Base-by-base conservation (phyloP, 2,329 filamentous ascomycete species). In the Verticillium longisporum region DNA sequence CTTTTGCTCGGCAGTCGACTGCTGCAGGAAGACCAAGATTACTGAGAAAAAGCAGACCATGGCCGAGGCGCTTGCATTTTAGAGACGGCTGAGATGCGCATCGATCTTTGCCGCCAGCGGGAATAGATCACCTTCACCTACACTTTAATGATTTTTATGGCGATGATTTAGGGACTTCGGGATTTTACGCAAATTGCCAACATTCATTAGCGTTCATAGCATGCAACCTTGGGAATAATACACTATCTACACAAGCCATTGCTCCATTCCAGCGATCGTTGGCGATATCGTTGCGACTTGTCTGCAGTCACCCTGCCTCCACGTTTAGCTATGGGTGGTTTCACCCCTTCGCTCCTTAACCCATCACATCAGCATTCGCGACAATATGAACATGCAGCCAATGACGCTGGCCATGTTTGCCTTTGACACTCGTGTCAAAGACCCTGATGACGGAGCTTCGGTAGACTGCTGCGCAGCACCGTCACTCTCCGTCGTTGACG, bases 1-100 rank as follows among this genome's bases (percentile, higher is more conserved):
- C 34, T 74, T 77, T 60, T 77, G 75, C 63, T 71, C 71, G 0
- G 67, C 68, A 0, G 68, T 76, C 7, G 73, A 75, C 59, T 74
- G 71, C 61, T 69, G 69, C 60, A 68, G 68, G 57, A 70, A 64
- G 59, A 58, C 57, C 34, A 64, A 65, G 37, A 55, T 61, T 14
- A 60, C 61, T 14, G 63, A 64, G 15, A 60, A 60, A 37, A 63
- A 61, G 31, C 45, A 60, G 26, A 26, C 56, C 36, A 26, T 64
- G 21, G 62, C 63, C 15, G 66, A 69, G 62, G 63, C 64, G 50
- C 64, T 70, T 61, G 68, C 68, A 2, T 65, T 69, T 18, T 69
- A 57, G 26, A 58, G 26, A 26, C n/a, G 34, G 15, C 10, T 31
- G 26, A 31, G 26, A 31, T 31, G 26, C 26, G 26, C 26, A 31